phyloP scores from a whole-genome alignment of 2,329 filamentous ascomycete genomes.

The Monosporascus sp. region DNA sequence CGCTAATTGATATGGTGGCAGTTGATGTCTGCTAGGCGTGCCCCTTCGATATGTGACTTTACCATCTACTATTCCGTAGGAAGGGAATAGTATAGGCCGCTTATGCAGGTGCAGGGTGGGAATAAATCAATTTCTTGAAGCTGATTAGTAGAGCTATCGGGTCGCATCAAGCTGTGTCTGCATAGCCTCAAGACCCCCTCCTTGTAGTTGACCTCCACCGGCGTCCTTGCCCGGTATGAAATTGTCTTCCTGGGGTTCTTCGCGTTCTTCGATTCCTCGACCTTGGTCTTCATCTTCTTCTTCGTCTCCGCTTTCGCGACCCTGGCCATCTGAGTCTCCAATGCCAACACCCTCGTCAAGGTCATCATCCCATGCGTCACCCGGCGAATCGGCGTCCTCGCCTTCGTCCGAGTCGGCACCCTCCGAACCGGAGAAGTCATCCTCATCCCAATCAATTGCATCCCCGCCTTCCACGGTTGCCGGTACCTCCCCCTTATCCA shows the following conservation, averaged over 20 bases:
- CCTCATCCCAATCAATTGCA: conserved; percentile 17
- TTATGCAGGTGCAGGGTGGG: too few relatives aligned
- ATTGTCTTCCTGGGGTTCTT: conserved; percentile 6
- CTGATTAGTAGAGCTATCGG: too few relatives aligned
- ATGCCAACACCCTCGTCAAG: conserved; percentile 21
- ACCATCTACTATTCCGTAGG: too few relatives aligned
- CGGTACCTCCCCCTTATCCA: neutral
- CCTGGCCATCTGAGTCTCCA: conserved; percentile 12
- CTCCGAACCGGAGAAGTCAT: conserved; percentile 15
- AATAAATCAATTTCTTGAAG: too few relatives aligned
- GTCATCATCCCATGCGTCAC: conserved; percentile 23
- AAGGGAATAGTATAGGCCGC: too few relatives aligned
- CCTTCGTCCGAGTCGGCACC: conserved; percentile 15
- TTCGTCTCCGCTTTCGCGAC: conserved; percentile 19
- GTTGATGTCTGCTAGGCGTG: too few relatives aligned
- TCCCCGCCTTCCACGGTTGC: conserved; percentile 8
- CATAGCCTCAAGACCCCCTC: neutral
- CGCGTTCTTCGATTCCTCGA: conserved; percentile 12
- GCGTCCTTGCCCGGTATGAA: conserved; percentile 13
- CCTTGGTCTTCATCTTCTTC: conserved; percentile 19
- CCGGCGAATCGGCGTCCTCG: conserved; percentile 15
- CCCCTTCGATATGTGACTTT: too few relatives aligned
- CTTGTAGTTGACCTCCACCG: conserved; percentile 2
- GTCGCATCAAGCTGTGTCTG: neutral
- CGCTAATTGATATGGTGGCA: too few relatives aligned